A percentile compares a stretch with the other conserved stretches of the same genome.
Conservation (phyloP, 305 asterid genomes). For the Fraxinus platypoda region DNA sequence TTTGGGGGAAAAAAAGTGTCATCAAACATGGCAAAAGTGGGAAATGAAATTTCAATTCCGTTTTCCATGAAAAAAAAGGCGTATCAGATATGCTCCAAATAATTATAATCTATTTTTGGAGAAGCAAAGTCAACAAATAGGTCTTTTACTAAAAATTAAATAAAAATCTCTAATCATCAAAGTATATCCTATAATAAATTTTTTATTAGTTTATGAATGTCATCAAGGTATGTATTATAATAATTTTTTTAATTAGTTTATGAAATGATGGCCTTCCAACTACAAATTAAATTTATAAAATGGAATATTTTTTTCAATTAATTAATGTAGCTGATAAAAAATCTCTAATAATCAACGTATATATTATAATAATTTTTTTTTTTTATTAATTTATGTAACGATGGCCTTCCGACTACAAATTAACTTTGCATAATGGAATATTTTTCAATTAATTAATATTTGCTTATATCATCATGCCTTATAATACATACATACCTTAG, state of each 20-base stretch:
- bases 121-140: constrained; percentile 16
- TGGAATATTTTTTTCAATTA: constrained; percentile 26
- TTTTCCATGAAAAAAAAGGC: no score
- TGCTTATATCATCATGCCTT: constrained; percentile 3
- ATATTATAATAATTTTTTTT: background rate
- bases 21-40: no score
- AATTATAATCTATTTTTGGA: background rate
- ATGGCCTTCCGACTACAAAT: constrained; percentile 23
- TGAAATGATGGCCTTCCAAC: constrained; percentile 31
- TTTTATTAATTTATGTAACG: constrained; percentile 16
- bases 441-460: constrained; percentile 14
- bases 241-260: constrained; percentile 7
- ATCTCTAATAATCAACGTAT: constrained; percentile 10
- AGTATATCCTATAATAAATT: background rate
- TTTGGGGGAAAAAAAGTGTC: no score
- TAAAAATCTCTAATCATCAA: constrained; percentile 24
- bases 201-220: background rate
- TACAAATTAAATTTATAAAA: background rate
- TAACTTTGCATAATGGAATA: constrained; percentile 22
- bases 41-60: no score
- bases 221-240: constrained; percentile 6
- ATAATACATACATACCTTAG: background rate
- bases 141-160: background rate
- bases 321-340: constrained; percentile 1
- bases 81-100: no score